Conservation (phyloP, 768 basidiomycete genomes). For the Agrocybe pediades region DNA sequence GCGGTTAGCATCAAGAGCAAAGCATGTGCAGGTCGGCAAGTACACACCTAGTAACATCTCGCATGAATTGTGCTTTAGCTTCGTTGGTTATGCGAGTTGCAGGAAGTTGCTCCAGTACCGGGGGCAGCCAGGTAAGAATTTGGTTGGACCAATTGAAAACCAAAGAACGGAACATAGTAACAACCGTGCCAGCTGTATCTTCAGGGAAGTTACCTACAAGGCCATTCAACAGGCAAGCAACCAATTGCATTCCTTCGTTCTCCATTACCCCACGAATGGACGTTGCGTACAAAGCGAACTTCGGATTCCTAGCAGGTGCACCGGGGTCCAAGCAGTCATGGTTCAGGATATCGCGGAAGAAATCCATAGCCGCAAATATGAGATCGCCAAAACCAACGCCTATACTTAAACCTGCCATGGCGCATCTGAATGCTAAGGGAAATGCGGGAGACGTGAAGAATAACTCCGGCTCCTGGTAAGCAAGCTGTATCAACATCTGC, state of each 20-base stretch:
- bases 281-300: conserved; percentile 61
- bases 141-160: conserved; percentile 68
- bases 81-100: conserved; percentile 56
- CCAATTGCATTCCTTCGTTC: conserved; percentile 72
- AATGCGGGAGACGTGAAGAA: conserved; percentile 81
- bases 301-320: conserved; percentile 49
- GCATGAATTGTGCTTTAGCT: conserved; percentile 72
- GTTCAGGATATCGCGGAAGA: conserved; percentile 73
- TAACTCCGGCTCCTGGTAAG: conserved; percentile 69
- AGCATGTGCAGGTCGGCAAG: background rate
- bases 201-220: conserved; percentile 88
- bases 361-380: conserved; percentile 79
- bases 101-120: conserved; percentile 72
- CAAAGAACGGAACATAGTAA: conserved; percentile 76
- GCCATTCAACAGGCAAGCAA: conserved; percentile 72
- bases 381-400: conserved; percentile 84
- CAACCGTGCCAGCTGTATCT: conserved; percentile 72
- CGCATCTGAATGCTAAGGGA: conserved; percentile 72
- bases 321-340: conserved; percentile 65
- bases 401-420: conserved; percentile 78
- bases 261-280: conserved; percentile 63
- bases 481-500: conserved; percentile 72
- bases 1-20: conserved; percentile 10
- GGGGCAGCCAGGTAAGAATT: conserved; percentile 71
- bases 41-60: conserved; percentile 74